Evolutionary conservation across 495 filamentous ascomycete species (phyloP).

Genomic region (Neurospora sp.): DNA sequence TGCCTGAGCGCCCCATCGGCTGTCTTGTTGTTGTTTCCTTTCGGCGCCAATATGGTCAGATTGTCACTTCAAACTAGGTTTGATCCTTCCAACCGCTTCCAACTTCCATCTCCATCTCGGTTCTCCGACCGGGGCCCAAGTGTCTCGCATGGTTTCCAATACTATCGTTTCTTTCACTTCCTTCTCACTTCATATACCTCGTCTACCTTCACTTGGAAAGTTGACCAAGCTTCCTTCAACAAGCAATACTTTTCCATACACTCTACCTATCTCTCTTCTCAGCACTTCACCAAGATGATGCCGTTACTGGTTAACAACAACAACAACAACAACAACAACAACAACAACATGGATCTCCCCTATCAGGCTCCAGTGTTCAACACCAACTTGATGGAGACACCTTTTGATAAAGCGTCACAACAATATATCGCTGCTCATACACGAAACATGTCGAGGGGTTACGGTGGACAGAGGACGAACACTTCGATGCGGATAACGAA

Average conservation of each 20-base stretch:
- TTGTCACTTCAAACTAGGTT: conserved; percentile 17
- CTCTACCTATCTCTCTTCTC: neutral
- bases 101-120: conserved; percentile 5
- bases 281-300: conserved; percentile 19
- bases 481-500: conserved; percentile 51
- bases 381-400: conserved; percentile 20
- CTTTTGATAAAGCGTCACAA: conserved; percentile 8
- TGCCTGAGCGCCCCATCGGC: conserved; percentile 15
- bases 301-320: conserved; percentile 12
- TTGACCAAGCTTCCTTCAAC: neutral
- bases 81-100: conserved; percentile 13
- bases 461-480: conserved; percentile 27
- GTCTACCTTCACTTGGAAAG: neutral
- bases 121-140: neutral
- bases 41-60: conserved; percentile 17
- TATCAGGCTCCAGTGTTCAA: neutral
- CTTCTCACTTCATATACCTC: conserved; percentile 1
- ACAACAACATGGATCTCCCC: neutral
- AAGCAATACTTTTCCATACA: neutral
- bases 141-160: neutral
- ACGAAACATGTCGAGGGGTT: conserved; percentile 31
- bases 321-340: conserved; percentile 8
- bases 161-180: neutral
- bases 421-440: conserved; percentile 17
- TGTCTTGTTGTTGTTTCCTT: conserved; percentile 6